A percentile compares a stretch with the other conserved stretches of the same genome.
Evolutionary conservation across 129 eudicot genomes (phyloP).

Genomic region (Escallonia rubra): DNA sequence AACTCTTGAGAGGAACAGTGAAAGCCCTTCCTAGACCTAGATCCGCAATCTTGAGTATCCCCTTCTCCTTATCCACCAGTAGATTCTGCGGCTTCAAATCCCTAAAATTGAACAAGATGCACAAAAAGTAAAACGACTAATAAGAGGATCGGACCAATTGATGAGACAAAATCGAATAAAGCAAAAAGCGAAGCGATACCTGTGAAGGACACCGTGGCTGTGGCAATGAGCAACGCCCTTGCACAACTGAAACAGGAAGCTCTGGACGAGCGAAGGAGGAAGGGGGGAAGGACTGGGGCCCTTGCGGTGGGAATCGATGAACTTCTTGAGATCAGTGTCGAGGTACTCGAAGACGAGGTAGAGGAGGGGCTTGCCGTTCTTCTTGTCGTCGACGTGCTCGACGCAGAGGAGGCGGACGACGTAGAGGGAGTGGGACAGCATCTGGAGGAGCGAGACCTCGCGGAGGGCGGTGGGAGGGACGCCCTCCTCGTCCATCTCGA

Average conservation of each 20-base stretch:
- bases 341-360: constrained; percentile 91
- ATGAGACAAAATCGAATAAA: neutral
- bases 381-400: constrained; percentile 66
- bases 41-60: constrained; percentile 88
- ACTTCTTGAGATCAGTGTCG: constrained; percentile 90
- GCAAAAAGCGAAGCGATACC: constrained; percentile 6
- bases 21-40: constrained; percentile 88
- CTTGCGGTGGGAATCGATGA: constrained; percentile 73
- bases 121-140: neutral
- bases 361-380: constrained; percentile 77
- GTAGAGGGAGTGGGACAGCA: constrained; percentile 85
- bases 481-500: constrained; percentile 98
- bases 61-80: constrained; percentile 79
- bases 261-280: constrained; percentile 58
- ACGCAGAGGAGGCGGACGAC: constrained; percentile 84
- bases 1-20: constrained; percentile 85
- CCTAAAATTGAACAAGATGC: constrained; percentile 6
- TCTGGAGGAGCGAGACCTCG: constrained; percentile 79
- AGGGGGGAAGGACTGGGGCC: constrained; percentile 83
- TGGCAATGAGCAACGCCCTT: constrained; percentile 98
- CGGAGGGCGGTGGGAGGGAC: constrained; percentile 95
- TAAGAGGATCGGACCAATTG: neutral
- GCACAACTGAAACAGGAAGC: constrained; percentile 75
- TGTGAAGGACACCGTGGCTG: constrained; percentile 87
- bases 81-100: constrained; percentile 97